phyloP scores from a whole-genome alignment of 176 grass and related monocot species.

The Musa beccarii region DNA sequence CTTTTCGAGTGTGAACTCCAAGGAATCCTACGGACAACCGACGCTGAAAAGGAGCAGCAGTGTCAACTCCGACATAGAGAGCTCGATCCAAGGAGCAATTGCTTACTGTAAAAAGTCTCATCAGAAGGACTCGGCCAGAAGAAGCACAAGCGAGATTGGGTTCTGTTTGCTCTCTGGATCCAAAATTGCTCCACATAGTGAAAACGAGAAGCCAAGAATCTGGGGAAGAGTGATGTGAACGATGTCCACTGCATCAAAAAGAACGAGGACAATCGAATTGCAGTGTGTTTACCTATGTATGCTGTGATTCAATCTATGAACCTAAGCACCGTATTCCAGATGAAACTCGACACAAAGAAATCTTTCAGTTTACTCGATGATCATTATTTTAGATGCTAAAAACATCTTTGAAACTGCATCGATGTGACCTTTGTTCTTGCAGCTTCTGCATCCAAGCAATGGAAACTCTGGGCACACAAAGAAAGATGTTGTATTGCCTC shows the following conservation, averaged over 20 bases:
- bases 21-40: not conserved
- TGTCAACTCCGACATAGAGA: slow-evolving; percentile 15
- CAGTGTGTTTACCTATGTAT: not conserved
- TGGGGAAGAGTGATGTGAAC: not conserved
- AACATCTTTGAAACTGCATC: too few relatives aligned
- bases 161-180: slow-evolving; percentile 5
- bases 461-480: too few relatives aligned
- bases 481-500: not conserved
- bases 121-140: slow-evolving; percentile 5
- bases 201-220: not conserved
- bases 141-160: slow-evolving; percentile 7
- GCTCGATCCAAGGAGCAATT: slow-evolving; percentile 20
- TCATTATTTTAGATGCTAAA: too few relatives aligned
- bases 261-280: not conserved
- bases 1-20: slow-evolving; percentile 2
- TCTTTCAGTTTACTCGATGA: too few relatives aligned
- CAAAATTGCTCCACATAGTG: not conserved
- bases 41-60: slow-evolving; percentile 21
- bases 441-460: too few relatives aligned
- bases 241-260: not conserved
- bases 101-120: slow-evolving; percentile 18
- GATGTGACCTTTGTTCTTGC: too few relatives aligned
- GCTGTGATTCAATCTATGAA: too few relatives aligned
- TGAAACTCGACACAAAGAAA: too few relatives aligned
- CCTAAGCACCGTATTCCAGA: too few relatives aligned